Conservation (phyloP, 2,329 filamentous ascomycete species). For the Sporothrix brasiliensis region DNA sequence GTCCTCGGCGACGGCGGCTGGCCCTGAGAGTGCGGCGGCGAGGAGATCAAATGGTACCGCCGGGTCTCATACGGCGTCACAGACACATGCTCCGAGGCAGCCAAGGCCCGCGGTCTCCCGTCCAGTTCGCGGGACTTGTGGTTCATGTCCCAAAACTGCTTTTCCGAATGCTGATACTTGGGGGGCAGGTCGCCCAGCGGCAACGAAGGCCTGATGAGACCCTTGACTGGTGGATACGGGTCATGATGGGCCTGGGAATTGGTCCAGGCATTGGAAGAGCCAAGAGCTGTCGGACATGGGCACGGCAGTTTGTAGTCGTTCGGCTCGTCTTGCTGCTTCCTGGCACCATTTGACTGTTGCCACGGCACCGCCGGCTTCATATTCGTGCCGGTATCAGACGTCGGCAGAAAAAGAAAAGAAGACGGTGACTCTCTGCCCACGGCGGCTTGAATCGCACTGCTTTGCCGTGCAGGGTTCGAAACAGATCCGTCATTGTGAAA, state of each 20-base stretch:
- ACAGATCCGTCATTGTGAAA: neutral
- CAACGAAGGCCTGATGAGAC: neutral
- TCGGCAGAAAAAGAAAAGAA: neutral
- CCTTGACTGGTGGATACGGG: neutral
- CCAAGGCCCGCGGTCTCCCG: neutral
- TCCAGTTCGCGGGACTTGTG: neutral
- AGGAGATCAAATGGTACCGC: neutral
- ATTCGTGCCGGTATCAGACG: neutral
- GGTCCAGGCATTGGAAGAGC: too few relatives aligned
- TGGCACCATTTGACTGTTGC: neutral
- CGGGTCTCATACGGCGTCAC: neutral
- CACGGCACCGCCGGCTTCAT: neutral
- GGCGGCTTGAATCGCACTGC: neutral
- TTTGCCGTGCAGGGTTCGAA: neutral
- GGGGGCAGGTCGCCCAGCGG: neutral
- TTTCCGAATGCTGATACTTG: neutral
- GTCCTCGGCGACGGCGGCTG: neutral
- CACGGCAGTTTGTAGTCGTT: neutral
- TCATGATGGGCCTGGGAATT: neutral
- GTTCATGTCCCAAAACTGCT: neutral
- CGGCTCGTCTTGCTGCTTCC: neutral
- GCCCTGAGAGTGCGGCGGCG: neutral
- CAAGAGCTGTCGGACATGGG: neutral
- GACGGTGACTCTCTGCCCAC: slow-evolving; percentile 11
- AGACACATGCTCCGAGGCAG: neutral